phyloP scores from a whole-genome alignment of 495 filamentous ascomycete species.

The Jackrogersella multiformis region DNA sequence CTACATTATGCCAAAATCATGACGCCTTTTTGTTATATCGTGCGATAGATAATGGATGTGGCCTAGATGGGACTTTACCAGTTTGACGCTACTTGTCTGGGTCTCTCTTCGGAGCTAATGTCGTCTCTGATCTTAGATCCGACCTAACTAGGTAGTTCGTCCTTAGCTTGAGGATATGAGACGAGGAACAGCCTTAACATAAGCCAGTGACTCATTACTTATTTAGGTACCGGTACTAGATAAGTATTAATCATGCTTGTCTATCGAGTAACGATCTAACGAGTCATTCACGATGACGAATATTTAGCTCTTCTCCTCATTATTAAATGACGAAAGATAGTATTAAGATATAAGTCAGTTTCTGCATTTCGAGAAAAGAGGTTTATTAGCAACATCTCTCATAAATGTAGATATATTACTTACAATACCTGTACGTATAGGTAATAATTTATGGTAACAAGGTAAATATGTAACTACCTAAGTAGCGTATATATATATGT shows the following conservation, averaged over 20 bases:
- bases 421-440: not conserved
- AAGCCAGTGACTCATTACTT: not conserved
- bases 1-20: not conserved
- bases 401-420: not conserved
- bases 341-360: not conserved
- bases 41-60: no score
- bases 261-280: not conserved
- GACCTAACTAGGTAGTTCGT: not conserved
- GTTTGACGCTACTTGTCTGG: no score
- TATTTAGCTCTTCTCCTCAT: not conserved
- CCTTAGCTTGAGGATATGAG: constrained; percentile 2
- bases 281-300: constrained; percentile 2
- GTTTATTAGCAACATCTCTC: not conserved
- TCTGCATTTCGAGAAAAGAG: not conserved
- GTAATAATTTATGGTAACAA: not conserved
- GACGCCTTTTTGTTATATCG: not conserved
- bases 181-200: not conserved
- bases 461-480: no score
- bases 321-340: not conserved
- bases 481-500: no score
- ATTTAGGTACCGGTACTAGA: not conserved
- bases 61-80: no score
- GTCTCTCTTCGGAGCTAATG: not conserved
- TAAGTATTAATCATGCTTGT: not conserved
- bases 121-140: constrained; percentile 4